Conservation (phyloP, 305 asterid species). For the Fraxinus floribunda region DNA sequence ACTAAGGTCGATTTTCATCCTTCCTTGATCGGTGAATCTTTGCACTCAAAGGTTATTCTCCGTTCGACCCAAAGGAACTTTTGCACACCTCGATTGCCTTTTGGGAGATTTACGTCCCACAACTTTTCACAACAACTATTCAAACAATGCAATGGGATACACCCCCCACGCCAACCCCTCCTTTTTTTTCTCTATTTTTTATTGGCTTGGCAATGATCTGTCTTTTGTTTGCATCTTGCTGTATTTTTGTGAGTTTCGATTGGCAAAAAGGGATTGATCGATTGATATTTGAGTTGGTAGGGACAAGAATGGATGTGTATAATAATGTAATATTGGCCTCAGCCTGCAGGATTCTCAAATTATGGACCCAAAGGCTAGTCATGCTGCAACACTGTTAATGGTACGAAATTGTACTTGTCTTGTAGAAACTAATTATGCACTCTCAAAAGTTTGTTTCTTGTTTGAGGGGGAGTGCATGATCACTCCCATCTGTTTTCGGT, state of each 20-base stretch:
- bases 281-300: not conserved
- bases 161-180: not conserved
- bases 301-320: not conserved
- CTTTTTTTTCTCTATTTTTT: not conserved
- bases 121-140: not conserved
- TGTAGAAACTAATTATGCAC: not conserved
- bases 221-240: not conserved
- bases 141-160: not conserved
- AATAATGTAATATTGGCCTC: not conserved
- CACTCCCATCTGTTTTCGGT: not conserved
- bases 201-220: not conserved
- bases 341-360: not conserved
- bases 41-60: too few relatives aligned
- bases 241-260: not conserved
- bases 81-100: not conserved
- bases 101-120: not conserved
- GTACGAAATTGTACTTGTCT: not conserved
- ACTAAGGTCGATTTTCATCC: too few relatives aligned
- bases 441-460: not conserved
- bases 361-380: not conserved
- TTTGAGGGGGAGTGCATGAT: not conserved
- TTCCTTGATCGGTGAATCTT: too few relatives aligned
- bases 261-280: not conserved
- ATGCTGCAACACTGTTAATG: not conserved
- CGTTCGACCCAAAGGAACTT: not conserved